Conservation (phyloP, 2,329 filamentous ascomycete genomes). For the Dactylellina cionopaga region DNA sequence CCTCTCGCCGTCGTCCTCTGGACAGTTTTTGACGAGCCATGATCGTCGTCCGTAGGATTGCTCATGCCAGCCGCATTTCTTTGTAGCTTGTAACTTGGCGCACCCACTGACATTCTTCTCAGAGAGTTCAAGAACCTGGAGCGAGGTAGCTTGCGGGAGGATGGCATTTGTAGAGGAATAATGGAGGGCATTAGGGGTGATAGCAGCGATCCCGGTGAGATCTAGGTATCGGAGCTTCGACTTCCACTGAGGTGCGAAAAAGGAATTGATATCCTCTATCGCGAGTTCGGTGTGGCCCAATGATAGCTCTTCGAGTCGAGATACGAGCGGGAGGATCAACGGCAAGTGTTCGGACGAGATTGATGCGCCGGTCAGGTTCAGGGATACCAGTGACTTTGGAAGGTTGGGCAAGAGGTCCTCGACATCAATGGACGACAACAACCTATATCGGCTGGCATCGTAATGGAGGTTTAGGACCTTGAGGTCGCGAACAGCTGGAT, state of each 20-base stretch:
- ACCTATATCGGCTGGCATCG: constrained; percentile 76
- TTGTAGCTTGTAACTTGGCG: constrained; percentile 62
- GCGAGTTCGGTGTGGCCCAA: constrained; percentile 74
- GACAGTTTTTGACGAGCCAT: constrained; percentile 70
- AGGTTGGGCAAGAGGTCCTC: constrained; percentile 73
- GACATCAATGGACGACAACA: constrained; percentile 74
- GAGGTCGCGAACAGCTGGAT: constrained; percentile 74
- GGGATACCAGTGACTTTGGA: constrained; percentile 73
- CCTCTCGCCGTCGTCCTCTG: constrained; percentile 66
- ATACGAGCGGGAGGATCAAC: constrained; percentile 72
- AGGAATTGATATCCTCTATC: constrained; percentile 72
- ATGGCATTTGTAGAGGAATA: constrained; percentile 66
- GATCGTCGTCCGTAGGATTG: constrained; percentile 69
- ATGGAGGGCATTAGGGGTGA: constrained; percentile 69
- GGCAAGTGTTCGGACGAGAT: constrained; percentile 74
- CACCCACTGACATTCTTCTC: constrained; percentile 72
- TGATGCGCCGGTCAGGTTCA: constrained; percentile 79
- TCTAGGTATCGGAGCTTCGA: constrained; percentile 76
- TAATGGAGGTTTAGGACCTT: constrained; percentile 78
- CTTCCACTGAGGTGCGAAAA: constrained; percentile 66
- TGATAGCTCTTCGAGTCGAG: constrained; percentile 79
- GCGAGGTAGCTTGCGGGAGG: constrained; percentile 67
- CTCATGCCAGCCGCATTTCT: constrained; percentile 58
- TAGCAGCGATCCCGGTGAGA: constrained; percentile 73
- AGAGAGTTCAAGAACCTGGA: constrained; percentile 79